Base-by-base conservation (phyloP, 257 asterid genomes). In the Perilla frutescens region DNA sequence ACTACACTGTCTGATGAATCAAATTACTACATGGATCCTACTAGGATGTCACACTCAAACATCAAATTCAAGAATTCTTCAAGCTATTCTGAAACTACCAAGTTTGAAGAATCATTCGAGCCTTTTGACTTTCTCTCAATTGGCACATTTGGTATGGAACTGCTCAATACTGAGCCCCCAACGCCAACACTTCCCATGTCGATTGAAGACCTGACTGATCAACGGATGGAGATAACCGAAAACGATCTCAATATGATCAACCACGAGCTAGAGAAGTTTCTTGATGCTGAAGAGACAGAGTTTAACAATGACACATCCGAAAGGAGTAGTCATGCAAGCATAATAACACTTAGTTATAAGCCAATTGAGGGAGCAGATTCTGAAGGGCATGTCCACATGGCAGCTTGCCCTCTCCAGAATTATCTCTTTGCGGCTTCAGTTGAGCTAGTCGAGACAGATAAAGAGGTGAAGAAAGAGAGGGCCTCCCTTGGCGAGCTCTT, bases 81-180 rank as follows among this genome's bases (percentile, higher is more conserved):
- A 34, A 61, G 41, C 32, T 59, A 50, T 34, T 32, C 41, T 39
- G 70, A 69, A 69, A 63, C 62, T 65, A 59, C 68, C 59, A 43
- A 51, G 58, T 68, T 26, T 14, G 81, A 84, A 48, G 87, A 79
- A 47, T 51, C 78, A 61, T 71, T 59, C 44, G 89, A 86, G 72
- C 68, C 82, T 45, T 86, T 84, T 57, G 87, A 84, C 8, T 84
- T 89, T 75, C 91, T 89, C 73, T 80, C 96, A 73, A 89, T 89
- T 43, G 92, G 92, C 8, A 89, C 92, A 73, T 79, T 89, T 7
- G 92, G 90, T 37, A 48, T 76, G 60, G 84, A 85, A 37, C 62
- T 81, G 15, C 68, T 77, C 62, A 68, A 64, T 66, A 51, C 71
- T 8, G 86, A 81, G 37, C 87, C 90, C 51, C 80, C 90, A 40